A percentile compares a stretch with the other conserved stretches of the same genome.
These are phyloP conservation scores for Komagataella phaffii DNA, from an alignment of 805 yeast species.

Conservation along the genomic window DNA sequence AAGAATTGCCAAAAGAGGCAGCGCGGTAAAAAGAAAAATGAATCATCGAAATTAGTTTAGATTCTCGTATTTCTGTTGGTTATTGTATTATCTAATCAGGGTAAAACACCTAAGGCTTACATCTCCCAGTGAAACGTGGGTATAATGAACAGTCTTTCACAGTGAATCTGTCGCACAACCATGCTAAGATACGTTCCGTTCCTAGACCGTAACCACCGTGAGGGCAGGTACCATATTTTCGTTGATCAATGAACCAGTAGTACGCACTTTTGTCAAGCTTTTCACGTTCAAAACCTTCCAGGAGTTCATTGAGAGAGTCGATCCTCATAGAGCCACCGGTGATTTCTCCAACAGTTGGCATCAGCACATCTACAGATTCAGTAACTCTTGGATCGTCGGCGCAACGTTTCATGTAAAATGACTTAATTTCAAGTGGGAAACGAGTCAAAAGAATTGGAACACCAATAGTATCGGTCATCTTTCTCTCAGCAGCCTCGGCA, in stretches of 20 bases:
- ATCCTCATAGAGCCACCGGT: constrained; percentile 99
- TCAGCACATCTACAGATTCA: constrained; percentile 93
- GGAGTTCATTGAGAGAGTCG: constrained; percentile 62
- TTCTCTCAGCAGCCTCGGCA: constrained; percentile 99
- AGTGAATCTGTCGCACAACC: constrained; percentile 96
- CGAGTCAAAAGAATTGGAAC: constrained; percentile 84
- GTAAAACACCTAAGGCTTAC: constrained; percentile 56
- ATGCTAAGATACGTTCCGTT: constrained; percentile 94
- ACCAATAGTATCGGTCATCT: constrained; percentile 92
- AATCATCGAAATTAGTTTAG: background rate
- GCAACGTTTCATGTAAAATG: constrained; percentile 95
- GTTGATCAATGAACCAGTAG: constrained; percentile 94
- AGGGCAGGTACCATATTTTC: constrained; percentile 95
- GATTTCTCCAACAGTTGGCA: constrained; percentile 99
- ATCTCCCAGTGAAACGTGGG: constrained; percentile 97
- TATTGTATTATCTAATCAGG: background rate
- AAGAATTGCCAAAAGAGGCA: background rate
- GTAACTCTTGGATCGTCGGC: constrained; percentile 87
- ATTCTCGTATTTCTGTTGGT: background rate
- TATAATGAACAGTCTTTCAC: constrained; percentile 96
- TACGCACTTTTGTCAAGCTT: constrained; percentile 69
- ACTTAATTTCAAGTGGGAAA: constrained; percentile 95
- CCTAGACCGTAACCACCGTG: constrained; percentile 99
- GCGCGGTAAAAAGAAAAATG: background rate
- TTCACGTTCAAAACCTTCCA: constrained; percentile 90